phyloP scores from a whole-genome alignment of 2,329 filamentous ascomycete genomes.

The Tolypocladium ophioglossoides region DNA sequence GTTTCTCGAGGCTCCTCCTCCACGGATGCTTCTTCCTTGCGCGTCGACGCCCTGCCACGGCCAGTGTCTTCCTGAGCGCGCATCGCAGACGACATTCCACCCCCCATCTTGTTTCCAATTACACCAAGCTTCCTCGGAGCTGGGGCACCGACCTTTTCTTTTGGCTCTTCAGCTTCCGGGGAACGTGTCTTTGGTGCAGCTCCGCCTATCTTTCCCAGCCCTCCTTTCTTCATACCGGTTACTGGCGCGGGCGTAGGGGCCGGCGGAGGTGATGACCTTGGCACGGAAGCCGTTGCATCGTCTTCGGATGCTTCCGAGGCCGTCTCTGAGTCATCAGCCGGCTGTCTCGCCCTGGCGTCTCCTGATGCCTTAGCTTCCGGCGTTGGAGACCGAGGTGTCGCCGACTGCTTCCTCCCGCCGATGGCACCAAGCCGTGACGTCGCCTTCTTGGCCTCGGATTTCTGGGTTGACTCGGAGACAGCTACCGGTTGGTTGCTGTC shows the following conservation, averaged over 20 bases:
- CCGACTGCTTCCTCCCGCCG: conserved; percentile 20
- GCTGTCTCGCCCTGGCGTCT: conserved; percentile 1
- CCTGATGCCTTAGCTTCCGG: conserved; percentile 3
- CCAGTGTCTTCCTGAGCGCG: conserved; percentile 6
- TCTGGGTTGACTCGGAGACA: conserved; percentile 7
- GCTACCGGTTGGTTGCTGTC: conserved; percentile 9
- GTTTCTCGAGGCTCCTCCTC: conserved; percentile 28
- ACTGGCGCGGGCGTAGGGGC: conserved; percentile 10
- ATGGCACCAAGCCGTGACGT: conserved; percentile 23
- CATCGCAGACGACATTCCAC: neutral
- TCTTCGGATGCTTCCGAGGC: conserved; percentile 30
- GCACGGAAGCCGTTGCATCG: conserved; percentile 13
- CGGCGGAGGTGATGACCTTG: conserved; percentile 10
- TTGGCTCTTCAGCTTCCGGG: neutral
- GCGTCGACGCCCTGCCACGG: conserved; percentile 11
- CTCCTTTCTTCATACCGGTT: conserved; percentile 14
- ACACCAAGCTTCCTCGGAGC: conserved; percentile 18
- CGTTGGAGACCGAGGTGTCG: conserved; percentile 11
- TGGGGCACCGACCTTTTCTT: neutral
- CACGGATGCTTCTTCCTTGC: conserved; percentile 9
- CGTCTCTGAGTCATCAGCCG: conserved; percentile 26
- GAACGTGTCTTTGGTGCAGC: conserved; percentile 9
- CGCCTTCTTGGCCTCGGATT: conserved; percentile 8
- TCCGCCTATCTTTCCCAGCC: conserved; percentile 32
- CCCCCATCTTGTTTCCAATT: conserved; percentile 20